These are phyloP conservation scores for Teunomyces gatunensis DNA, from an alignment of 805 yeast genomes.

Conservation along the genomic window DNA sequence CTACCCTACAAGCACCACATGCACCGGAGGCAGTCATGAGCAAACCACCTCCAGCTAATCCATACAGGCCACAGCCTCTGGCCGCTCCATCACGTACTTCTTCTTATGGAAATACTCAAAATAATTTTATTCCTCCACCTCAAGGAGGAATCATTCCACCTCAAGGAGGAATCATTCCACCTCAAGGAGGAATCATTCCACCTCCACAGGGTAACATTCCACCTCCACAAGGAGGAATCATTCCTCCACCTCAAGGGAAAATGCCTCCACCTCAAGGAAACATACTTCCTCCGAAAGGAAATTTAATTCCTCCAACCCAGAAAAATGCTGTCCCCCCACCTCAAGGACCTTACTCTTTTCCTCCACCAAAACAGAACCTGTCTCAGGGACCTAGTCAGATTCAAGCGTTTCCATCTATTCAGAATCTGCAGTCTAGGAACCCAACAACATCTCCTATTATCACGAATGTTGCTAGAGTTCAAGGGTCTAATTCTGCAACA, in stretches of 20 bases:
- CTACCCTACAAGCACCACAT: constrained; percentile 9
- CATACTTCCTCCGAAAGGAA: constrained; percentile 6
- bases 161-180: not conserved
- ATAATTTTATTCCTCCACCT: not conserved
- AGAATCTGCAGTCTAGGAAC: not conserved
- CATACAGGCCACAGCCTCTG: constrained; percentile 29
- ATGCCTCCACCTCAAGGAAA: not conserved
- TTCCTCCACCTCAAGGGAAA: constrained; percentile 1
- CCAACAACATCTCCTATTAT: constrained; percentile 19
- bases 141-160: not conserved
- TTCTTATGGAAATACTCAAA: not conserved
- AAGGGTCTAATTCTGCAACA: constrained; percentile 20
- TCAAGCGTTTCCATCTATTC: constrained; percentile 11
- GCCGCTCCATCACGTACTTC: not conserved
- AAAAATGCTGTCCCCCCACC: constrained; percentile 6
- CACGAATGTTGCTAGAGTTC: constrained; percentile 21
- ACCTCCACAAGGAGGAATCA: not conserved
- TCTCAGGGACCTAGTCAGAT: constrained; percentile 6
- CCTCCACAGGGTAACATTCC: constrained; percentile 2
- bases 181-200: not conserved
- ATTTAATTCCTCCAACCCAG: not conserved
- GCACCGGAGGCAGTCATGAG: constrained; percentile 9
- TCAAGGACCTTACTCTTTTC: not conserved
- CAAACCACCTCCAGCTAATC: constrained; percentile 21
- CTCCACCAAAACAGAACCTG: not conserved